Evolutionary conservation across 805 yeast genomes (phyloP), one percentile per base, ranked within the genome.

Genomic region (Danielia reshetovae): DNA sequence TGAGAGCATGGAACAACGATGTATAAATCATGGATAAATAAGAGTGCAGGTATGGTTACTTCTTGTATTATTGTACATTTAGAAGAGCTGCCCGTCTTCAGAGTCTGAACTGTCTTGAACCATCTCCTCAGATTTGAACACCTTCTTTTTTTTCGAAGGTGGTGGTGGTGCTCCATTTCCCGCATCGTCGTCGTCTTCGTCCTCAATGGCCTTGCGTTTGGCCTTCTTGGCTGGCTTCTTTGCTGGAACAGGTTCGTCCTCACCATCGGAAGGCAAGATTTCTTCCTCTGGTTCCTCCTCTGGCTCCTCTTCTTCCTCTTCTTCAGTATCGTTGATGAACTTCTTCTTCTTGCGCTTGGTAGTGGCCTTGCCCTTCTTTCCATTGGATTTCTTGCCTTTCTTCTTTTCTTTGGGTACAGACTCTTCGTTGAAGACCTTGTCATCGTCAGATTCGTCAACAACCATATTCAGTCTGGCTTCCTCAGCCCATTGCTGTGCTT

Each of bases 81-180:
- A 45, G 12, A 43, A 46, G 23, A 45, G 40, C 16, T 47, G 49
- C 24, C 47, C 57, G 23, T 60, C 63, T 28, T 60, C 53, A 32
- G 61, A 74, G 5, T 71, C 78, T 33, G 75, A 78, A 38, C 73
- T 68, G 26, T 69, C 75, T n/a, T 72, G 54, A 21, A 65, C 60
- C 24, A 45, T 49, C 38, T 62, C 70, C 24, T 51, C 53, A 4
- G 67, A 58, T 34, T 52, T 51, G 29, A 40, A 41, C 27, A 44
- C 45, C 41, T 52, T 54, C 49, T 53, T 63, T 43, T 57, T 60
- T 54, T 43, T 36, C 24, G 46, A 46, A 33, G 45, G 45, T n/a
- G n/a, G n/a, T n/a, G n/a, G n/a, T n/a, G n/a, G n/a, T 38, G 14
- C 31, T 13, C 17, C 26, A 18, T 33, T 32, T 7, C 17, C 40